phyloP scores from a whole-genome alignment of 2,329 filamentous ascomycete species.

The Alternaria consortialis region DNA sequence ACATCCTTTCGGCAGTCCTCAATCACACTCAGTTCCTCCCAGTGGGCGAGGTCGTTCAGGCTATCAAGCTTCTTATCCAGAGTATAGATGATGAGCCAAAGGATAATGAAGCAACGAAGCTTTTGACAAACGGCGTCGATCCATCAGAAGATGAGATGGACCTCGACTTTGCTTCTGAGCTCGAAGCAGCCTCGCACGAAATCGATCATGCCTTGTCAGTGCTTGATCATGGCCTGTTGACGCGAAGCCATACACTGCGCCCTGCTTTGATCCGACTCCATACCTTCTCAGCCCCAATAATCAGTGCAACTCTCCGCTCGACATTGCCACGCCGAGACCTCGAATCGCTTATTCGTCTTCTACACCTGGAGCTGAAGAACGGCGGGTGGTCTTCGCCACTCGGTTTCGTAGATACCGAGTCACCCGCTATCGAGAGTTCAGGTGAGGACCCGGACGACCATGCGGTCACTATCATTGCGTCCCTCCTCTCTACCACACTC shows the following conservation, averaged over 20 bases:
- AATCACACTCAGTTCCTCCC: constrained; percentile 70
- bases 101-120: constrained; percentile 50
- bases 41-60: constrained; percentile 71
- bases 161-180: constrained; percentile 50
- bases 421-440: constrained; percentile 35
- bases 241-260: constrained; percentile 71
- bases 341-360: constrained; percentile 74
- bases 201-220: constrained; percentile 74
- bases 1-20: constrained; percentile 71
- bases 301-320: constrained; percentile 70
- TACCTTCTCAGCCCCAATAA: constrained; percentile 67
- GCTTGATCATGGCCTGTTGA: constrained; percentile 69
- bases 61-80: constrained; percentile 72
- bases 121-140: constrained; percentile 43
- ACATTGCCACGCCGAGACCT: constrained; percentile 73
- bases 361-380: constrained; percentile 76
- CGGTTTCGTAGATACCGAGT: constrained; percentile 64
- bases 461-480: constrained; percentile 74
- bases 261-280: constrained; percentile 75
- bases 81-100: constrained; percentile 65
- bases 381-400: constrained; percentile 81
- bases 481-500: constrained; percentile 75
- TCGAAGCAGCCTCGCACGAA: constrained; percentile 59
- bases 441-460: constrained; percentile 69
- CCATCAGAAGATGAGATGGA: constrained; percentile 42